These are phyloP conservation scores for Plasmodium sp. DNA, from an alignment of 169 alveolate species.

Conservation along the genomic window DNA sequence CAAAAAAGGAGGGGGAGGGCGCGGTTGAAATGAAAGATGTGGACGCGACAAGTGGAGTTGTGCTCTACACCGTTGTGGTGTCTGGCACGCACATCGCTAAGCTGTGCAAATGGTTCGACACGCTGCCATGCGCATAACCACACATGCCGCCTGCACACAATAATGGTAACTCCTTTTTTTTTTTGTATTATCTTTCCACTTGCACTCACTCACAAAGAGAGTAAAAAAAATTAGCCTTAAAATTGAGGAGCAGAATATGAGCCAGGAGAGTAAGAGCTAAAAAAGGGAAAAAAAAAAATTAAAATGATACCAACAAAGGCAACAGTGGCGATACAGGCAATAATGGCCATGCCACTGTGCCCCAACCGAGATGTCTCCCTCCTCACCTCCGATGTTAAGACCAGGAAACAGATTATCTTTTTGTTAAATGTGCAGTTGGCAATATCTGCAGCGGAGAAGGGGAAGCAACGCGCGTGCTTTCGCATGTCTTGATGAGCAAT, in stretches of 20 bases:
- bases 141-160: neutral
- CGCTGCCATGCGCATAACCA: neutral
- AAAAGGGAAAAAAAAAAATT: slow-evolving; percentile 8
- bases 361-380: neutral
- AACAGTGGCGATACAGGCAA: neutral
- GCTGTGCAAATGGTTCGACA: neutral
- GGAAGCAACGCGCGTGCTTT: neutral
- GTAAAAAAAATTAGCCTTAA: slow-evolving; percentile 46
- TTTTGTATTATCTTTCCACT: neutral
- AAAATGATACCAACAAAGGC: neutral
- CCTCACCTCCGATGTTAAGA: slow-evolving; percentile 45
- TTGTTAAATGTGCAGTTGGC: slow-evolving; percentile 53
- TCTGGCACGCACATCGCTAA: neutral
- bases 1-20: neutral
- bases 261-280: slow-evolving; percentile 52
- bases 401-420: slow-evolving; percentile 16
- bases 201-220: slow-evolving; percentile 50
- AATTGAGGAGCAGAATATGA: slow-evolving; percentile 54
- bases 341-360: neutral
- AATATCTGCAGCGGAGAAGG: slow-evolving; percentile 2
- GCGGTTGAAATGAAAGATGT: neutral
- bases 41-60: neutral
- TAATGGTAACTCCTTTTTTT: neutral
- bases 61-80: neutral
- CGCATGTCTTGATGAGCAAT: neutral